These are phyloP conservation scores for Talaromyces amestolkiae DNA, from an alignment of 2,329 filamentous ascomycete species.

Conservation along the genomic window DNA sequence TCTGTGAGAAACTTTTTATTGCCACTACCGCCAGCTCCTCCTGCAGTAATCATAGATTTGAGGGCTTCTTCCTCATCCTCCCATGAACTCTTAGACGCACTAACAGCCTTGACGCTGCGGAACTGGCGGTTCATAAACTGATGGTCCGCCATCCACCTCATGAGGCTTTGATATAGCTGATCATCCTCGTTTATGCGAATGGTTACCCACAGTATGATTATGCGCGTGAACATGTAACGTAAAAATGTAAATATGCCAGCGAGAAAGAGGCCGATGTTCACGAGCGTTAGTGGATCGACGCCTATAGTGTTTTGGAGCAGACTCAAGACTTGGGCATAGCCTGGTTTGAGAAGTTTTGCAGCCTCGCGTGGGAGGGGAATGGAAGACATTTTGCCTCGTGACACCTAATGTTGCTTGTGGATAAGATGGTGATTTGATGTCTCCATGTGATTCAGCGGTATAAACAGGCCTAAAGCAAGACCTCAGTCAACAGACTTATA, in stretches of 20 bases:
- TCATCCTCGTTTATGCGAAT: slow-evolving; percentile 56
- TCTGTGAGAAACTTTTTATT: slow-evolving; percentile 8
- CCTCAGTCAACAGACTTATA: neutral
- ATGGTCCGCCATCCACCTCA: slow-evolving; percentile 58
- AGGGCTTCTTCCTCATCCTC: slow-evolving; percentile 43
- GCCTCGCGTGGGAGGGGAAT: slow-evolving; percentile 16
- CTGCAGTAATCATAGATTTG: slow-evolving; percentile 10
- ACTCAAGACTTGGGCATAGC: slow-evolving; percentile 10
- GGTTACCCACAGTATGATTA: slow-evolving; percentile 20
- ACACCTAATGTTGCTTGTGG: neutral
- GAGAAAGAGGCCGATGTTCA: slow-evolving; percentile 18
- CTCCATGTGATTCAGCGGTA: neutral
- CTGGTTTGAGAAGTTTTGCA: slow-evolving; percentile 15
- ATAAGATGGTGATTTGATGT: neutral
- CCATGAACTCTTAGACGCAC: slow-evolving; percentile 56
- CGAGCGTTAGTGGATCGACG: slow-evolving; percentile 19
- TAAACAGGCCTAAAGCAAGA: neutral
- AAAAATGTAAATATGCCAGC: slow-evolving; percentile 20
- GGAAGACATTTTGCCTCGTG: neutral
- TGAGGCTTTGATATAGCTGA: slow-evolving; percentile 58
- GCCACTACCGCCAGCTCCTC: neutral
- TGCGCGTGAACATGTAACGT: slow-evolving; percentile 17
- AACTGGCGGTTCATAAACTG: slow-evolving; percentile 50
- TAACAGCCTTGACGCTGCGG: slow-evolving; percentile 56
- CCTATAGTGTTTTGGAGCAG: slow-evolving; percentile 15